Evolutionary conservation across 371 early-diverging fungal genomes (phyloP).

Genomic region (Apophysomyces ossiformis): DNA sequence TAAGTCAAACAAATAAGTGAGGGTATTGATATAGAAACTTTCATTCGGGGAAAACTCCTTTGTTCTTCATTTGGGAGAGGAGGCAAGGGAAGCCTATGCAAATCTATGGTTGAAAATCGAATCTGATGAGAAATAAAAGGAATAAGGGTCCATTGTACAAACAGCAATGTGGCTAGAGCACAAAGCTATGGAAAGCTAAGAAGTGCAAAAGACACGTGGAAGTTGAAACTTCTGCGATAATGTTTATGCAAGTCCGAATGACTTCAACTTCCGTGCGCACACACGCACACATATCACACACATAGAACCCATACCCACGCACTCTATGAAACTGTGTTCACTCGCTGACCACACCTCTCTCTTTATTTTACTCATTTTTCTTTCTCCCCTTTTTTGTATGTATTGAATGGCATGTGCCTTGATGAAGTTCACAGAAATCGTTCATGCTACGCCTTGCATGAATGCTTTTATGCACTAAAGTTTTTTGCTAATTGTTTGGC

Average conservation of each 20-base stretch:
- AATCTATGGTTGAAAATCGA: constrained; percentile 8
- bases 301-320: background rate
- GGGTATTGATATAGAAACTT: background rate
- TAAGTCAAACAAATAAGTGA: background rate
- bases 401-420: background rate
- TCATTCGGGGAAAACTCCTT: constrained; percentile 9
- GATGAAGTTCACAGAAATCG: constrained; percentile 1
- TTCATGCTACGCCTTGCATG: constrained; percentile 8
- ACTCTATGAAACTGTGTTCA: too few species aligned
- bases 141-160: constrained; percentile 1
- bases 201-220: constrained; percentile 9
- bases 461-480: background rate
- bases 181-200: constrained; percentile 1
- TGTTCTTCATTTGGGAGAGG: background rate
- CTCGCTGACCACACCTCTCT: too few species aligned
- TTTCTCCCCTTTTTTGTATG: too few species aligned
- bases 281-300: background rate
- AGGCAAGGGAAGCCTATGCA: background rate
- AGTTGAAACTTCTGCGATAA: background rate
- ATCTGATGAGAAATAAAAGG: constrained; percentile 3
- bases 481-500: background rate
- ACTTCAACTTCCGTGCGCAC: constrained; percentile 6
- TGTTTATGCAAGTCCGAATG: constrained; percentile 3
- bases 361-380: too few species aligned
- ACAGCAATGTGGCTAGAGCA: constrained; percentile 1